Base-by-base conservation (phyloP, 2,329 filamentous ascomycete genomes). In the Thielaviopsis musarum region DNA sequence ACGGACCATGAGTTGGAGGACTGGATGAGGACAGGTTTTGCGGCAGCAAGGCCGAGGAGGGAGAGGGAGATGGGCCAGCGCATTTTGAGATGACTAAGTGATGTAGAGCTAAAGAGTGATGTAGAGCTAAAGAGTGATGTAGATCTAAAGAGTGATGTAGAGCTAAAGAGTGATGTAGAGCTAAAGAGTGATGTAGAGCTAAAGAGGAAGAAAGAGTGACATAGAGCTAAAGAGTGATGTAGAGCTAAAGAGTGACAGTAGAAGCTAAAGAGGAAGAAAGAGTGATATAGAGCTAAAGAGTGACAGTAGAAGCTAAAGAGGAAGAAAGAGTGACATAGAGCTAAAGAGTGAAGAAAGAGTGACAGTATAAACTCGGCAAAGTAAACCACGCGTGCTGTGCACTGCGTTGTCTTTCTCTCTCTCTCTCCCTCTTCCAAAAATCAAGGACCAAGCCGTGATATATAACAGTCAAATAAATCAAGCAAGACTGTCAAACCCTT, bases 1-100 rank as follows among this genome's bases (percentile, higher is more conserved):
- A 56, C 30, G 9, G 59, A 34, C 54, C 58, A 58, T 24, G 58
- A 54, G 56, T 57, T 41, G n/a, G 19, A 58, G 22, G 34, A 59
- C 41, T 48, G 22, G 24, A 54, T 10, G 10, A 54, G 24, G 30
- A 57, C 22, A 15, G 54, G 55, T 41, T 59, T 59, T n/a, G 57
- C 61, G 49, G 24, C 49, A 24, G 49, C 38, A 55, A n/a, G n/a
- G 52, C 58, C 15, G 58, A 41, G n/a, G 41, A 30, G 41, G 51
- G 49, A 19, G 49, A 52, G 24, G n/a, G 21, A 13, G 2, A 52
- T 1, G 15, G 10, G 13, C 21, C 12, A 22, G 21, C n/a, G 49
- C 24, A 26, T 52, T 6, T 24, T 38, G 48, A 34, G 56, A 59
- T 22, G 55, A 53, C 17, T 57, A 9, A 15, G 28, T 10, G 45